Conservation (phyloP, 1,139 yeast genomes). For the Saccharomycopsis hybrid region DNA sequence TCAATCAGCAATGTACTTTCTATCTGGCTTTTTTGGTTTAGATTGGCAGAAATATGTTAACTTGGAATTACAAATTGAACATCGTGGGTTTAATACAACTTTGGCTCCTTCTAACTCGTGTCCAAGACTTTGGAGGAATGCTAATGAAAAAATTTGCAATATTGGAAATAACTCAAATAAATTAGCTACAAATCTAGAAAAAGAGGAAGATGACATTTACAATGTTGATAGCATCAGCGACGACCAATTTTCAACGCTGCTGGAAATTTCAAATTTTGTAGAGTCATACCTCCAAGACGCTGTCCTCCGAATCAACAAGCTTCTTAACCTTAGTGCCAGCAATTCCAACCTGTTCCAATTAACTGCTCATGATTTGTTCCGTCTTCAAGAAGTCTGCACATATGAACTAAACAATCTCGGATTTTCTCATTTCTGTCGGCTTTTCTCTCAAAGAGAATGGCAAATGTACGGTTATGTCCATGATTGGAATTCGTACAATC, state of each 20-base stretch:
- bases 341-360: conserved; percentile 22
- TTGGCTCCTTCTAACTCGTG: conserved; percentile 20
- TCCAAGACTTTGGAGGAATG: conserved; percentile 2
- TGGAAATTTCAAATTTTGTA: neutral
- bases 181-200: conserved; percentile 1
- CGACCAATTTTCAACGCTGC: conserved; percentile 10
- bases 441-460: conserved; percentile 31
- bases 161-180: conserved; percentile 3
- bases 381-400: conserved; percentile 29
- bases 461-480: conserved; percentile 27
- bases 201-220: neutral
- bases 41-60: conserved; percentile 22
- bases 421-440: conserved; percentile 28
- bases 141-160: too few relatives aligned
- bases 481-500: conserved; percentile 27
- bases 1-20: conserved; percentile 21
- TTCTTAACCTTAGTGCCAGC: conserved; percentile 27
- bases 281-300: conserved; percentile 22
- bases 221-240: conserved; percentile 26
- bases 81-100: conserved; percentile 21
- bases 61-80: conserved; percentile 22
- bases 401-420: conserved; percentile 31
- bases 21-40: conserved; percentile 22
- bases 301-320: conserved; percentile 26
- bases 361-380: conserved; percentile 25